Evolutionary conservation across 2,329 filamentous ascomycete species (phyloP).

Genomic region (Gliomastix tumulicola): DNA sequence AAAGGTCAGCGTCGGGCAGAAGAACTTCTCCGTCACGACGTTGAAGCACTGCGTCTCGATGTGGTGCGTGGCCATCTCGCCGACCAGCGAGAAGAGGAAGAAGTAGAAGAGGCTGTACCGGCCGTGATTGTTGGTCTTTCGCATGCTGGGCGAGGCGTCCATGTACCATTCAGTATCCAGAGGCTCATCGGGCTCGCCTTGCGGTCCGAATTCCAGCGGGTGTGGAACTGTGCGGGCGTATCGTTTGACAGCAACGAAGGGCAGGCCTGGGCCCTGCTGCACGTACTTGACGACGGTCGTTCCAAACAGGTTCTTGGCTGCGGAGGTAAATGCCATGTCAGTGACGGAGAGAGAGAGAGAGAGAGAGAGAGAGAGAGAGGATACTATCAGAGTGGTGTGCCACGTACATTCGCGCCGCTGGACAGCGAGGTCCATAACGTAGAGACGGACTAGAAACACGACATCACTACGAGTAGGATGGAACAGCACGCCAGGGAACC

Average conservation of each 20-base stretch:
- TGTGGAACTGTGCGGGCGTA: not conserved
- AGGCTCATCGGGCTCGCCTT: too few relatives aligned
- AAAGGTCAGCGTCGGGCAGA: too few relatives aligned
- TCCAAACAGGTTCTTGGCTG: not conserved
- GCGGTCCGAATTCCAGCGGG: not conserved
- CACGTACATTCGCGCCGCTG: too few relatives aligned
- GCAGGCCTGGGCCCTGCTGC: too few relatives aligned
- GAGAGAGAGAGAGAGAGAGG: not conserved
- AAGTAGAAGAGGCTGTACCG: not conserved
- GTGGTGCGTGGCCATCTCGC: not conserved
- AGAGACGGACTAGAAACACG: constrained; percentile 1
- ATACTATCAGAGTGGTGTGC: too few relatives aligned
- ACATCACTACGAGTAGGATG: not conserved
- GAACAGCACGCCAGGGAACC: constrained; percentile 1
- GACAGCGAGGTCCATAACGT: not conserved
- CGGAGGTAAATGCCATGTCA: not conserved
- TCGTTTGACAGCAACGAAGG: too few relatives aligned
- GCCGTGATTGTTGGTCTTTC: not conserved
- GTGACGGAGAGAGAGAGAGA: not conserved
- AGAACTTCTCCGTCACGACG: not conserved
- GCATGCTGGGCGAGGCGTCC: too few relatives aligned
- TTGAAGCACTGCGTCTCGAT: constrained; percentile 1
- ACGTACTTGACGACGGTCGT: too few relatives aligned
- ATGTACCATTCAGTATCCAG: too few relatives aligned
- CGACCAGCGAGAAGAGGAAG: not conserved